These are phyloP conservation scores for Colletotrichum paranaense DNA, from an alignment of 2,329 filamentous ascomycete genomes.

Conservation along the genomic window DNA sequence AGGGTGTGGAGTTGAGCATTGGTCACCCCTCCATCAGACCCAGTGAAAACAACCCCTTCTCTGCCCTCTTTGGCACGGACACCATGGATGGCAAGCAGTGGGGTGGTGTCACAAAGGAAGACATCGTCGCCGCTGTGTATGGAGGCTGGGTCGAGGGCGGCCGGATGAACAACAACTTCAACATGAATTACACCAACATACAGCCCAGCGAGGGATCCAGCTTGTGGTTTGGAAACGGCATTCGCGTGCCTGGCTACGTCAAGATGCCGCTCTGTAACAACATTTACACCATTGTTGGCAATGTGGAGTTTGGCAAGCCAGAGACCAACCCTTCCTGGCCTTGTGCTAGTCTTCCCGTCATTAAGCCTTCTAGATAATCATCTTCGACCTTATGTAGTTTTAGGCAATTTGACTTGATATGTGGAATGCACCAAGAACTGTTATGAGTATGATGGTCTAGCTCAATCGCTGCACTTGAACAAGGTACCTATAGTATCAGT, in stretches of 20 bases:
- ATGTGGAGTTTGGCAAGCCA: neutral
- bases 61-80: neutral
- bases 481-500: too few species aligned
- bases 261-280: slow-evolving; percentile 4
- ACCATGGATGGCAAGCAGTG: neutral
- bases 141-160: slow-evolving; percentile 1
- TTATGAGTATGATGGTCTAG: too few species aligned
- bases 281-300: neutral
- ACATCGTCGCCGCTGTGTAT: slow-evolving; percentile 6
- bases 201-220: too few species aligned
- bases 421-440: too few species aligned
- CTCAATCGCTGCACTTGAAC: too few species aligned
- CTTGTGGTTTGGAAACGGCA: neutral
- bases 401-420: too few species aligned
- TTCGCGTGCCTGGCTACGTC: neutral
- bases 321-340: neutral
- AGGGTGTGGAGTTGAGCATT: neutral
- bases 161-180: slow-evolving; percentile 8
- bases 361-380: neutral
- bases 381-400: too few species aligned
- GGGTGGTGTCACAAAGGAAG: slow-evolving; percentile 17
- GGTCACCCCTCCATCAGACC: slow-evolving; percentile 2
- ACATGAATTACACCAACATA: slow-evolving; percentile 1
- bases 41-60: slow-evolving; percentile 4
- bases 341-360: neutral